Evolutionary conservation across 139 green algal genomes (phyloP), one percentile per base, ranked within the genome.

Genomic region (Coelastrella sp.): DNA sequence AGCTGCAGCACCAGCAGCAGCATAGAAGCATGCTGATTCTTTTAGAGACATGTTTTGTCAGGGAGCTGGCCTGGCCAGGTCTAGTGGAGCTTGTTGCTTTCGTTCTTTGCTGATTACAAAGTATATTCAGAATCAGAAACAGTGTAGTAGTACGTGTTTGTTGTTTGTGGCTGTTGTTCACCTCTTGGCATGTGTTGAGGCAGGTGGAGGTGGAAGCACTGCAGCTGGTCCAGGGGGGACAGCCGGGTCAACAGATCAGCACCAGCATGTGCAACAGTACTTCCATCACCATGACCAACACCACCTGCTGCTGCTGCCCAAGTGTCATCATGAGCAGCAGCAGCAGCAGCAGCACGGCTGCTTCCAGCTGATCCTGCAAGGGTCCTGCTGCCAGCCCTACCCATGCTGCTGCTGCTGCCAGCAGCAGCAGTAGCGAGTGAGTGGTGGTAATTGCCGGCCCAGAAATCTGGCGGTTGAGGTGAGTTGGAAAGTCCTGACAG

Each of bases 141-240:
- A 72, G 12, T 72, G 63, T 4, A 49, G 35, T 72, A 72, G 63
- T 72, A 5, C 63, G 12, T 17, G 15, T 14, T 22, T 4, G 35
- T 3, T 1, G 35, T 3, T n/a, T n/a, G n/a, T 49, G 35, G 35
- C 35, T 49, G 35, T 6, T 27, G 17, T 60, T 59, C 57, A 87
- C 82, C 25, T 25, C 24, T 12, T 76, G 82, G 82, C 60, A 87
- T 87, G 24, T 76, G 17, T 68, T 87, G 82, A 35, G 49, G 82
- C 82, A 87, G 65, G 14, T 87, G 82, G 15, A 78, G 82, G 22
- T 87, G 82, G n/a, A 78, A 78, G 25, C 82, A 78, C 24, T 24
- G 27, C 19, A 87, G 65, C 22, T 87, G 15, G 17, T 78, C 7
- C 27, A 78, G 17, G 1, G 63, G 63, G 57, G 82, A 78, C 82